phyloP scores from a whole-genome alignment of 768 basidiomycete genomes.

The Boletus rufocinnamomeus region DNA sequence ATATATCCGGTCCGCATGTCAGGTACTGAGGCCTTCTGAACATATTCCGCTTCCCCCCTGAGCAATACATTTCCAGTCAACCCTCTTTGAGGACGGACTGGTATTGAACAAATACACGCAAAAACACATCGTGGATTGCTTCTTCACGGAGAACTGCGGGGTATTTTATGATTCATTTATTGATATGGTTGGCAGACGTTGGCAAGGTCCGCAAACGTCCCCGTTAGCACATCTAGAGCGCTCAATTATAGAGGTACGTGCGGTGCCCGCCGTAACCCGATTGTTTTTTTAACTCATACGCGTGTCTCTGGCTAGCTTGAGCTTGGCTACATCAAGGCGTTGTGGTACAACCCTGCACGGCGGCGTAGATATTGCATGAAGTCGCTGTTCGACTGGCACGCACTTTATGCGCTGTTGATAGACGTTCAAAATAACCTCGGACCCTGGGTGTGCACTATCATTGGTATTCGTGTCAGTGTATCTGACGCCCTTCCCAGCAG shows the following conservation, averaged over 20 bases:
- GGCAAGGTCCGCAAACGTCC: constrained; percentile 37
- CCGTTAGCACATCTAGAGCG: constrained; percentile 46
- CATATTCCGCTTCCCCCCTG: not conserved
- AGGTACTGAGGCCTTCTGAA: constrained; percentile 43
- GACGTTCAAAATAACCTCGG: constrained; percentile 23
- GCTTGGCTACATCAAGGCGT: constrained; percentile 55
- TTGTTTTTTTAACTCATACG: not conserved
- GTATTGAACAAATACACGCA: constrained; percentile 53
- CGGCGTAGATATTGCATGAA: constrained; percentile 67
- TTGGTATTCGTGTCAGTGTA: not conserved
- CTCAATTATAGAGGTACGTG: constrained; percentile 39
- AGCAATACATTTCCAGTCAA: constrained; percentile 42
- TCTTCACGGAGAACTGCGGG: constrained; percentile 65
- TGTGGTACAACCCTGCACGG: constrained; percentile 70
- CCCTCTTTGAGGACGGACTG: constrained; percentile 56
- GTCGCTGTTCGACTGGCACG: constrained; percentile 65
- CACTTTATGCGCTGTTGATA: constrained; percentile 51
- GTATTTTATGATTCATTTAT: constrained; percentile 51
- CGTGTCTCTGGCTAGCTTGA: constrained; percentile 46
- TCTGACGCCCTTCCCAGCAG: constrained; percentile 19
- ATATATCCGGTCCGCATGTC: constrained; percentile 64
- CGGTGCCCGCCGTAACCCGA: not conserved
- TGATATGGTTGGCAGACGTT: constrained; percentile 40
- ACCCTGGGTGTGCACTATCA: constrained; percentile 16
- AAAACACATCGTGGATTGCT: constrained; percentile 59